Base-by-base conservation (phyloP, 148 eudicot genomes). In the Nepenthes gracilis region DNA sequence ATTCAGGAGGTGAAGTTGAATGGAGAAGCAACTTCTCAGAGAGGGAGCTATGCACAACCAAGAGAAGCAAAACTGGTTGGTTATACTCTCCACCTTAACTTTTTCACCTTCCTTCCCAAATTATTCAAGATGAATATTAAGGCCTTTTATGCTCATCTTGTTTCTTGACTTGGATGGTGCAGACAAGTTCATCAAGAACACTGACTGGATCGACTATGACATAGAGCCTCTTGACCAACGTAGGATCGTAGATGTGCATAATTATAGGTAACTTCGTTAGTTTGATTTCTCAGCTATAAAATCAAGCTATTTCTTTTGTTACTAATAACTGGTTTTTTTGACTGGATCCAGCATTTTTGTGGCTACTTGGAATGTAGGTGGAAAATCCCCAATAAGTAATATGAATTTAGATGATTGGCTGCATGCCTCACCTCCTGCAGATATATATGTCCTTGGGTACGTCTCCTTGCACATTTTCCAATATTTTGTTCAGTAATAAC, bases 311-410 rank as follows among this genome's bases (percentile, higher is more conserved):
- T 49, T 49, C 53, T 49, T 49, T 11, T 6, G 10, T 34, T 54
- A 0, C 45, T 6, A 43, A 23, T 43, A 11, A 32, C 40, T 43
- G 59, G 57, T 2, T 6, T 56, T 33, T 63, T 54, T 55, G 2
- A 14, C 1, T 55, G 45, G 15, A 48, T 68, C 47, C 81, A 92
- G 98, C 68, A 77, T 86, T 49, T 93, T 93, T 72, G 95, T 85
- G 13, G 96, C 91, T 65, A 88, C 98, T 58, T 93, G 98, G 98
- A 93, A 93, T 61, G 98, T 93, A 69, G 96, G 84, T 36, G 98
- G 98, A 67, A 88, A 75, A 80, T 77, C 98, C 7, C 98, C 98
- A 1, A 68, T 85, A 33, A 79, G 75, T 72, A 82, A 86, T 68
- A 63, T 93, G 85, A 84, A 82, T 59, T 78, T 93, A 23, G 96